Conservation (phyloP, 1,284 basidiomycete species). For the Anthracocystis walkeri region DNA sequence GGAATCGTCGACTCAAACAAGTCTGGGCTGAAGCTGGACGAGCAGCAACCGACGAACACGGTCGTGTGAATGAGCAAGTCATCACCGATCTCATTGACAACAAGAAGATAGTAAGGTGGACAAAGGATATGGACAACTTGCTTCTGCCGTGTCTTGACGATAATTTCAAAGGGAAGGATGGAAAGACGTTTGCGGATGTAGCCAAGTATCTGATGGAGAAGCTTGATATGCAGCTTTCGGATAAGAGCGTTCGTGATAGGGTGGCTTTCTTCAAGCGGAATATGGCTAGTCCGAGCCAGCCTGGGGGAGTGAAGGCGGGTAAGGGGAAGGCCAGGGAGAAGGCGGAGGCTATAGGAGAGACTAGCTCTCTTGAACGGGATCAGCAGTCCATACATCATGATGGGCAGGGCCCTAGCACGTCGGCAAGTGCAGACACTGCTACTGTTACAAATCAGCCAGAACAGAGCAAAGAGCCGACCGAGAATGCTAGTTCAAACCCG, state of each 20-base stretch:
- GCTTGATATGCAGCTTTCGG: slow-evolving; percentile 16
- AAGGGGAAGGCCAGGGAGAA: not conserved
- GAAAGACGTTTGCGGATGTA: slow-evolving; percentile 21
- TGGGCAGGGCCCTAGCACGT: not conserved
- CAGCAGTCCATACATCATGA: too few relatives aligned
- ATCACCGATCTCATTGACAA: slow-evolving; percentile 9
- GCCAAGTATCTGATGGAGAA: slow-evolving; percentile 15
- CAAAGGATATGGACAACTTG: slow-evolving; percentile 22
- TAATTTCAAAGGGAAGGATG: slow-evolving; percentile 13
- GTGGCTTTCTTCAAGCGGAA: slow-evolving; percentile 2
- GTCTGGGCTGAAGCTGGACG: slow-evolving; percentile 7
- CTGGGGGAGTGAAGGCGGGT: not conserved
- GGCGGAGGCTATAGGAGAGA: not conserved
- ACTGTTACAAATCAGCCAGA: not conserved
- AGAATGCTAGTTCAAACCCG: not conserved
- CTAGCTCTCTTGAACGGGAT: not conserved
- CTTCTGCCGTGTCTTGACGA: slow-evolving; percentile 22
- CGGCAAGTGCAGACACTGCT: not conserved
- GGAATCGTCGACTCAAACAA: slow-evolving; percentile 29
- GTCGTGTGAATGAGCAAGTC: slow-evolving; percentile 5
- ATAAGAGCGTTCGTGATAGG: slow-evolving; percentile 32
- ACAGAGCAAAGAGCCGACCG: not conserved
- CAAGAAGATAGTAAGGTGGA: slow-evolving; percentile 31
- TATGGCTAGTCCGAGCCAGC: not conserved
- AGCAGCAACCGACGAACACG: not conserved